Conservation (phyloP, 1,139 yeast species). For the Diutina scorzettiae region DNA sequence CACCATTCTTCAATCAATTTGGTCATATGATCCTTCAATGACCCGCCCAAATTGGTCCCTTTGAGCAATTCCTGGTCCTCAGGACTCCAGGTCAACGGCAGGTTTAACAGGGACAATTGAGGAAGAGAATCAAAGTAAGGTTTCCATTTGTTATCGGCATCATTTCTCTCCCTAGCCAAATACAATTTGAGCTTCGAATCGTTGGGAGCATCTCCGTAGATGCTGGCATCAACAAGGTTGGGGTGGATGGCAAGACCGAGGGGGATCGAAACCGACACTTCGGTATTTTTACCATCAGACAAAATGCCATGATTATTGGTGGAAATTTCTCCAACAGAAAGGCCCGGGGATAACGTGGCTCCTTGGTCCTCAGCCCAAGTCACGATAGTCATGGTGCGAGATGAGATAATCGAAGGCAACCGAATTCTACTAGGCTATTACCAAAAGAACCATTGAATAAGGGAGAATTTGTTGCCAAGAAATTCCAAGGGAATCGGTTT, state of each 20-base stretch:
- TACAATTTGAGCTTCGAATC: constrained; percentile 38
- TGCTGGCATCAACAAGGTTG: constrained; percentile 20
- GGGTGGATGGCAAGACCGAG: constrained; percentile 19
- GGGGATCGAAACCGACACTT: not conserved
- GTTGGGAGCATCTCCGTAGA: constrained; percentile 15
- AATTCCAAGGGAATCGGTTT: too few species aligned
- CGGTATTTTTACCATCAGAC: constrained; percentile 9
- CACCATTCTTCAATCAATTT: constrained; percentile 42
- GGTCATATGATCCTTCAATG: constrained; percentile 23
- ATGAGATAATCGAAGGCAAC: not conserved
- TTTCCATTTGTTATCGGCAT: constrained; percentile 16
- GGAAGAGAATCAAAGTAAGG: constrained; percentile 59
- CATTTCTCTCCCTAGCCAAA: constrained; percentile 26
- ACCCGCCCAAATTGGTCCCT: constrained; percentile 51
- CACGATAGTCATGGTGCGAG: constrained; percentile 14
- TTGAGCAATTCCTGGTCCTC: constrained; percentile 37
- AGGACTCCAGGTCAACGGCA: constrained; percentile 54
- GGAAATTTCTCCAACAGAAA: constrained; percentile 15
- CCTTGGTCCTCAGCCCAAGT: constrained; percentile 44
- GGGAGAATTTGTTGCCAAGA: too few species aligned
- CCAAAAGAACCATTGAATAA: too few species aligned
- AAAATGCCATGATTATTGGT: constrained; percentile 30
- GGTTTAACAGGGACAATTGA: constrained; percentile 24
- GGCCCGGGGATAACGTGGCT: constrained; percentile 20
- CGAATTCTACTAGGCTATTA: too few species aligned